Evolutionary conservation across 2,329 filamentous ascomycete genomes (phyloP).

Genomic region (Dactylellina drechsleri): DNA sequence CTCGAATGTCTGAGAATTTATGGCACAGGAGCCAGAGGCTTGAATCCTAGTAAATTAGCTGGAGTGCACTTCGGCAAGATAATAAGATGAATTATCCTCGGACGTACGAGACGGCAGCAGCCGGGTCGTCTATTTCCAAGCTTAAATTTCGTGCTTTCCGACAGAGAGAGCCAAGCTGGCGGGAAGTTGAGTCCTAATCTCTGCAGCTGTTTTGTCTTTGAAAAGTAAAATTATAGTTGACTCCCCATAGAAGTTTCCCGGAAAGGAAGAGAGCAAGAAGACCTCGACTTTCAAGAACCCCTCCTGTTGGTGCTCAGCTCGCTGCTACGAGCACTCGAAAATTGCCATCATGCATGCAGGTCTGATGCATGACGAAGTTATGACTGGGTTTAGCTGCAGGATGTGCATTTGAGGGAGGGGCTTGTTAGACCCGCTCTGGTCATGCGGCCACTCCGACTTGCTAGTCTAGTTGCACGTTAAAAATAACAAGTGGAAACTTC

Average conservation of each 20-base stretch:
- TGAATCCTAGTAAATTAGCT: neutral
- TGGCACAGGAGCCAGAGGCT: conserved; percentile 26
- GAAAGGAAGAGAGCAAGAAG: too few species aligned
- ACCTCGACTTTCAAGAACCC: neutral
- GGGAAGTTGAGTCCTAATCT: conserved; percentile 3
- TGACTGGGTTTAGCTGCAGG: conserved; percentile 52
- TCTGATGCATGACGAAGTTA: conserved; percentile 52
- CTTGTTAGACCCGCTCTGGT: conserved; percentile 42
- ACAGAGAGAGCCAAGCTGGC: neutral
- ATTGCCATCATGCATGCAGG: conserved; percentile 46
- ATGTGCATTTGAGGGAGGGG: conserved; percentile 36
- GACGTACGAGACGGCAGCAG: conserved; percentile 24
- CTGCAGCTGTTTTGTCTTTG: conserved; percentile 16
- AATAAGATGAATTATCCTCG: neutral
- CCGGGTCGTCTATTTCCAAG: conserved; percentile 16
- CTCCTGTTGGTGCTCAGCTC: conserved; percentile 11
- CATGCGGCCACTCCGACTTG: conserved; percentile 49
- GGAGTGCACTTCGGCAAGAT: too few species aligned
- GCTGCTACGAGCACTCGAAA: conserved; percentile 31
- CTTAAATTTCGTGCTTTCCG: conserved; percentile 7
- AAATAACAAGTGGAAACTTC: too few species aligned
- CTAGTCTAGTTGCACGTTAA: neutral
- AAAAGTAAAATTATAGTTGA: neutral
- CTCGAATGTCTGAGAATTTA: conserved; percentile 40
- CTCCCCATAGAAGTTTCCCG: conserved; percentile 5